Percentiles rank a stretch among this genome's conserved stretches.
Conservation (phyloP, 768 basidiomycete genomes). For the Coprinopsis cinerea region DNA sequence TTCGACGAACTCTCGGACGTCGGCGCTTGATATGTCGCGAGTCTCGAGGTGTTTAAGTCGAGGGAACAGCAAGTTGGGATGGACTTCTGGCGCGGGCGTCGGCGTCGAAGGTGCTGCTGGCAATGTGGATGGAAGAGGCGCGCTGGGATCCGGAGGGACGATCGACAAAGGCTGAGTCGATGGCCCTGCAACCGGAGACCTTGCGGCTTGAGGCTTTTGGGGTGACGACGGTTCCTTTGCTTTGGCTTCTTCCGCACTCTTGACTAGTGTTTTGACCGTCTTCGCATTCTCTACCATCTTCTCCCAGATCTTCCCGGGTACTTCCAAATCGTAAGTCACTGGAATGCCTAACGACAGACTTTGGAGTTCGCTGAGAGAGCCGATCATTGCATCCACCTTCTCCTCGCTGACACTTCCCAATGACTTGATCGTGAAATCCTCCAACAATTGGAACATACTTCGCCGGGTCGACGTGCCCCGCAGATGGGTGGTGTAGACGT, state of each 20-base stretch:
- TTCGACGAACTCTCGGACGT: constrained; percentile 41
- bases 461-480: constrained; percentile 27
- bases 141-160: constrained; percentile 14
- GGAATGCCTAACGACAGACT: constrained; percentile 20
- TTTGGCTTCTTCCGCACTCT: not conserved
- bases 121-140: constrained; percentile 17
- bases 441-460: constrained; percentile 43
- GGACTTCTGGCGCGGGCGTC: not conserved
- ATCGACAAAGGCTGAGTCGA: constrained; percentile 19
- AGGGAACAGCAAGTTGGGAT: constrained; percentile 37
- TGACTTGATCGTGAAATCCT: constrained; percentile 46
- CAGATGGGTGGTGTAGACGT: constrained; percentile 35
- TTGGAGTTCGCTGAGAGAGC: constrained; percentile 42
- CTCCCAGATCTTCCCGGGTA: constrained; percentile 24
- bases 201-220: too few species aligned
- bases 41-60: constrained; percentile 31
- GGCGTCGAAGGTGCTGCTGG: not conserved
- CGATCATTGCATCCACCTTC: constrained; percentile 32
- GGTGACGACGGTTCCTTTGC: not conserved
- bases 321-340: constrained; percentile 17
- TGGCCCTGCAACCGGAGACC: constrained; percentile 24
- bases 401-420: constrained; percentile 35
- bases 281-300: not conserved
- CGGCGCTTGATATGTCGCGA: constrained; percentile 33
- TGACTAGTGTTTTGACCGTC: not conserved